A percentile compares a stretch with the other conserved stretches of the same genome.
Conservation (phyloP, 176 grass and related monocot species). For the Carex parvula region DNA sequence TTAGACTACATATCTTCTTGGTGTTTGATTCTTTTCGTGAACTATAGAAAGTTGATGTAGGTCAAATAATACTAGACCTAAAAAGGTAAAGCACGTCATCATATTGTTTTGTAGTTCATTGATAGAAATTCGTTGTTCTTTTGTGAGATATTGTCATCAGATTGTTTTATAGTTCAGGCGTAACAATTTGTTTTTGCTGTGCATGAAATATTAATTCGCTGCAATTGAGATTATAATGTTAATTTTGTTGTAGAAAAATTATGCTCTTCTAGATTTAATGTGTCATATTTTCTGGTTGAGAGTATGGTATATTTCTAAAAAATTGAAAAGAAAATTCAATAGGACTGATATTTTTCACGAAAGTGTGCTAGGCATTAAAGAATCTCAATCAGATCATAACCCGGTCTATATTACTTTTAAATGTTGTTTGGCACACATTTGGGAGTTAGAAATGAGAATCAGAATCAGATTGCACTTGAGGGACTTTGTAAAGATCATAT, state of each 20-base stretch:
- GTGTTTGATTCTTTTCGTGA: background rate
- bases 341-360: background rate
- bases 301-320: background rate
- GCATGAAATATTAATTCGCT: background rate
- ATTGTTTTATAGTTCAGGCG: constrained; percentile 1
- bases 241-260: background rate
- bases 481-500: background rate
- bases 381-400: background rate
- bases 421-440: background rate
- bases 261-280: background rate
- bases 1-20: background rate
- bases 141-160: background rate
- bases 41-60: background rate
- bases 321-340: background rate
- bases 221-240: background rate
- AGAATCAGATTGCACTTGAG: background rate
- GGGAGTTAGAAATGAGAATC: background rate
- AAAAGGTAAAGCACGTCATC: background rate
- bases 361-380: background rate
- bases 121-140: constrained; percentile 6
- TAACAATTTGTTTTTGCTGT: background rate
- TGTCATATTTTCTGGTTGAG: background rate
- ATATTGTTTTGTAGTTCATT: background rate
- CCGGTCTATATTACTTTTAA: background rate
- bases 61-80: background rate